Conservation (phyloP, 2,329 filamentous ascomycete genomes). For the Aspergillus novofumigatus region DNA sequence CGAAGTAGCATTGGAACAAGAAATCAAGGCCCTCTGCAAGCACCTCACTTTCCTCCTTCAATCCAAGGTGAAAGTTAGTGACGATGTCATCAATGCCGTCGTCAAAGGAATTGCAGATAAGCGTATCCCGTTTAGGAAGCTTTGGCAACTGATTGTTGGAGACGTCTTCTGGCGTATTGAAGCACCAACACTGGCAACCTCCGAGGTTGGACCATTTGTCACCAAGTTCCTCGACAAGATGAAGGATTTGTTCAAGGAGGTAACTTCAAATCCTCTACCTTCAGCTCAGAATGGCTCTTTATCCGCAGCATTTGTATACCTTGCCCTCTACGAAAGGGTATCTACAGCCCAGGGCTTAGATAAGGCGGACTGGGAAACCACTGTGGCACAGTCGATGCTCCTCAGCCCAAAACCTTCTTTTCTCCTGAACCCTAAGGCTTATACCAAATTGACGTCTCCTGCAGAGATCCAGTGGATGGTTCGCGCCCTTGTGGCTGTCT, state of each 20-base stretch:
- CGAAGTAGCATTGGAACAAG: constrained; percentile 72
- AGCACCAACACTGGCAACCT: constrained; percentile 45
- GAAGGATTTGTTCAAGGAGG: constrained; percentile 69
- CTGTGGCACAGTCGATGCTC: constrained; percentile 63
- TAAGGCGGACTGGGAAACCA: constrained; percentile 44
- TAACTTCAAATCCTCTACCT: constrained; percentile 69
- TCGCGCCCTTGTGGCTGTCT: constrained; percentile 63
- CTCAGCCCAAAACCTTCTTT: constrained; percentile 81
- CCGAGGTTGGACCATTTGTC: constrained; percentile 45
- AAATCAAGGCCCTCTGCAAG: constrained; percentile 66
- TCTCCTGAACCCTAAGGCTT: constrained; percentile 77
- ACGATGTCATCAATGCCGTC: constrained; percentile 65
- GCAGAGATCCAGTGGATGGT: constrained; percentile 77
- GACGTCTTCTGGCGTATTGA: constrained; percentile 62
- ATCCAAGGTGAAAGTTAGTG: constrained; percentile 59
- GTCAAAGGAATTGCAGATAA: constrained; percentile 83
- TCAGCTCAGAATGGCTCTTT: constrained; percentile 81
- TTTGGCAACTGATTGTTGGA: constrained; percentile 75
- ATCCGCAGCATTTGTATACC: constrained; percentile 70
- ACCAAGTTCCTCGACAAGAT: constrained; percentile 49
- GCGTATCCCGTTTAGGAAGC: constrained; percentile 67
- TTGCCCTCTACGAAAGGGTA: constrained; percentile 56
- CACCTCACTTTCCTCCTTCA: constrained; percentile 61
- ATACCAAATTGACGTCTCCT: constrained; percentile 68
- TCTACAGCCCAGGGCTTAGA: constrained; percentile 53